phyloP scores from a whole-genome alignment of 2,329 filamentous ascomycete genomes.

The Hypoxylon sp. region DNA sequence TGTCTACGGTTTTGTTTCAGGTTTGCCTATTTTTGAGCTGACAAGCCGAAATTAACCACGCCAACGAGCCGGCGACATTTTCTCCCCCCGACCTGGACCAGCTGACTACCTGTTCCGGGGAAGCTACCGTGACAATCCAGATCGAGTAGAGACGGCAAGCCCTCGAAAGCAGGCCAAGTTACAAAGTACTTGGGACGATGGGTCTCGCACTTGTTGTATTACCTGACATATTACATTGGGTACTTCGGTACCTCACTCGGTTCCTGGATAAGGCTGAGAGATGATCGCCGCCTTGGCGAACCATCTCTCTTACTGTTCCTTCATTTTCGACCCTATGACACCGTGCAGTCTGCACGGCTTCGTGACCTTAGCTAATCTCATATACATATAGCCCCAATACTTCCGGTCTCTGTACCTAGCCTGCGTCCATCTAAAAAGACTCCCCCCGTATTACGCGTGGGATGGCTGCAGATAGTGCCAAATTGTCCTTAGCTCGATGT shows the following conservation, averaged over 20 bases:
- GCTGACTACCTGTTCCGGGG: neutral
- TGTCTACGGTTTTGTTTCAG: constrained; percentile 21
- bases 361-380: constrained; percentile 28
- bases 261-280: constrained; percentile 35
- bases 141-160: constrained; percentile 3
- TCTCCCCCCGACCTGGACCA: neutral
- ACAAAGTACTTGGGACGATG: neutral
- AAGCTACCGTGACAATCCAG: neutral
- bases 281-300: constrained; percentile 23
- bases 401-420: neutral
- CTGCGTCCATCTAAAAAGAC: constrained; percentile 17
- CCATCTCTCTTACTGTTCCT: constrained; percentile 4
- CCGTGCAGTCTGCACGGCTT: constrained; percentile 2
- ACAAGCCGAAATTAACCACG: constrained; percentile 6
- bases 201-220: neutral
- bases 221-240: neutral
- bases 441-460: constrained; percentile 5
- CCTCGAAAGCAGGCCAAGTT: neutral
- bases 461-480: constrained; percentile 15
- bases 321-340: neutral
- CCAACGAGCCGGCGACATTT: constrained; percentile 7
- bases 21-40: constrained; percentile 29
- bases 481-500: constrained; percentile 15
- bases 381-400: constrained; percentile 21
- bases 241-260: constrained; percentile 1